Conservation (phyloP, 257 asterid species). For the Mentha longifolia region DNA sequence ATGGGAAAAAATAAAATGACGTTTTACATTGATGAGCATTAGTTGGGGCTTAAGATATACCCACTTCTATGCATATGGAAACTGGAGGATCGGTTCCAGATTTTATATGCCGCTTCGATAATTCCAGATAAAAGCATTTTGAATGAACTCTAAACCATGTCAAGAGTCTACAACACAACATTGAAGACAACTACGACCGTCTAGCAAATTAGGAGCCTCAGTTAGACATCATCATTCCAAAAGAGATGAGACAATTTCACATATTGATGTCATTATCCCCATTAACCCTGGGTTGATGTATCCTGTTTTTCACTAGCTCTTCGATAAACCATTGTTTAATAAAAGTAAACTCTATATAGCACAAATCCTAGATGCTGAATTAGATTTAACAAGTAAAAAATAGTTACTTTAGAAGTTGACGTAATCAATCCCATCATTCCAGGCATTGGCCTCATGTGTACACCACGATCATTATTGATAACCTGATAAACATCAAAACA, state of each 20-base stretch:
- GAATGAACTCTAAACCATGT: conserved; percentile 2
- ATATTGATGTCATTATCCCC: neutral
- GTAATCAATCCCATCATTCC: conserved; percentile 81
- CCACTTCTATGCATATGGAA: neutral
- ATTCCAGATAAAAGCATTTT: conserved; percentile 1
- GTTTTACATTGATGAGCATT: neutral
- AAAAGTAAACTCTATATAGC: neutral
- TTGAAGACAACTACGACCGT: neutral
- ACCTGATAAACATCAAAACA: conserved; percentile 55
- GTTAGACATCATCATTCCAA: neutral
- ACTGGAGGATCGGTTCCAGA: conserved; percentile 5
- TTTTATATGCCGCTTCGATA: neutral
- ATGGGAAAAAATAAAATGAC: neutral
- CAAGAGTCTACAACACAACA: neutral
- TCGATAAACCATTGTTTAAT: neutral
- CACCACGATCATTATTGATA: conserved; percentile 87
- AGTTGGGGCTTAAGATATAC: neutral
- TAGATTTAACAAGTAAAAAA: neutral
- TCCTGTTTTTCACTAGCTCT: neutral
- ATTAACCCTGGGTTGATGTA: neutral
- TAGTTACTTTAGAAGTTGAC: conserved; percentile 71
- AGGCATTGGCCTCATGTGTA: conserved; percentile 91
- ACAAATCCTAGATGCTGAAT: neutral
- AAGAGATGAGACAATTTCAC: neutral
- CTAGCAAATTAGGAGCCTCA: conserved; percentile 6